These are phyloP conservation scores for Boletus coccyginus DNA, from an alignment of 768 basidiomycete species.

Conservation along the genomic window DNA sequence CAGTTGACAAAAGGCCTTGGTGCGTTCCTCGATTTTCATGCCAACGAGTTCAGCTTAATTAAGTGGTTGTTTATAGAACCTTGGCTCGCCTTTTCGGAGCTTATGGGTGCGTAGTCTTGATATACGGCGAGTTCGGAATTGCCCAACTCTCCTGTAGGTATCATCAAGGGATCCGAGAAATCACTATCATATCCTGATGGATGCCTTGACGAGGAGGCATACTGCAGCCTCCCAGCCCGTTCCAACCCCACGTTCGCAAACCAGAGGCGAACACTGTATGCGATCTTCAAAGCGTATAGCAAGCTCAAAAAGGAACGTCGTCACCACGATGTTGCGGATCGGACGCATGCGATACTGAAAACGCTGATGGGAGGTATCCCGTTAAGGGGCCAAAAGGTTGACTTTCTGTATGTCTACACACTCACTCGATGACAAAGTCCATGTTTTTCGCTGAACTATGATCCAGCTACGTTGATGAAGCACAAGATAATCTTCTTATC, in stretches of 20 bases:
- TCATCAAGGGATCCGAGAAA: conserved; percentile 68
- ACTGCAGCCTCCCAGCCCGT: conserved; percentile 21
- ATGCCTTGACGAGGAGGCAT: conserved; percentile 43
- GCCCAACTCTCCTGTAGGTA: conserved; percentile 33
- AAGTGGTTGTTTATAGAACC: too few species aligned
- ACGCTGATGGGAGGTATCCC: conserved; percentile 26
- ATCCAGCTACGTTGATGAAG: conserved; percentile 65
- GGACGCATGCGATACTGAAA: conserved; percentile 53
- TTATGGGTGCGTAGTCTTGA: conserved; percentile 48
- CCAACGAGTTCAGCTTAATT: too few species aligned
- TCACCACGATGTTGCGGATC: conserved; percentile 59
- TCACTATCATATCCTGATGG: conserved; percentile 36
- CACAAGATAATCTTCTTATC: conserved; percentile 68
- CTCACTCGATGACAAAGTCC: background rate
- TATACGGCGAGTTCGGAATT: background rate
- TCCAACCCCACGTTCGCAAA: too few species aligned
- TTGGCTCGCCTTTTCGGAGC: conserved; percentile 45
- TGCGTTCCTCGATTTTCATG: too few species aligned
- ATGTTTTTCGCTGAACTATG: background rate
- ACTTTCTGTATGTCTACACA: conserved; percentile 48
- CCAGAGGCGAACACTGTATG: conserved; percentile 37
- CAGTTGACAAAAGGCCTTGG: too few species aligned
- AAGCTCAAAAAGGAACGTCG: conserved; percentile 40
- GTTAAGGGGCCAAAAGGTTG: conserved; percentile 43
- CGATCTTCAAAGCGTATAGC: conserved; percentile 51